Conservation (phyloP, 139 green algal genomes). For the Chlorella ohadii region DNA sequence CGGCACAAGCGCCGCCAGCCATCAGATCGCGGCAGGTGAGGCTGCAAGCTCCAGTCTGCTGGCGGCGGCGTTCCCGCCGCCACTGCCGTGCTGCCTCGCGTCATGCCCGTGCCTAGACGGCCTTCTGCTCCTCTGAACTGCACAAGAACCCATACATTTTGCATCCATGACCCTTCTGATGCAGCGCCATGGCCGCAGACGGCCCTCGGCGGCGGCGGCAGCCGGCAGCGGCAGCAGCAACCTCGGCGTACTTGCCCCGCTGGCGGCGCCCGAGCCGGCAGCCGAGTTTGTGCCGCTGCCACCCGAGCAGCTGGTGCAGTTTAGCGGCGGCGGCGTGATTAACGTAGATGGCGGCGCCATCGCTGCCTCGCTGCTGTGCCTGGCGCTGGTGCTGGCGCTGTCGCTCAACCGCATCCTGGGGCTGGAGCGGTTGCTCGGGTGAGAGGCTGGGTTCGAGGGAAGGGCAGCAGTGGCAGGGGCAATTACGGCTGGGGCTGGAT, state of each 20-base stretch:
- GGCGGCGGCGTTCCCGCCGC: no score
- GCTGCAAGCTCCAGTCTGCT: no score
- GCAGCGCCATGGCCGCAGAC: neutral
- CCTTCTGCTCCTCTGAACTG: no score
- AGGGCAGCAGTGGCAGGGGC: no score
- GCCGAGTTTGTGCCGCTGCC: neutral
- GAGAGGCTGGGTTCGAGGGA: neutral
- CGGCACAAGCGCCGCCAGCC: no score
- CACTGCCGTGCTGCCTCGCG: no score
- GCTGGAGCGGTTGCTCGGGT: constrained; percentile 18
- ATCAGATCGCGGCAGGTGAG: no score
- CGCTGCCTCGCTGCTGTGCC: neutral
- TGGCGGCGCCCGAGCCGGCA: constrained; percentile 16
- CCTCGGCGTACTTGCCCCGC: neutral
- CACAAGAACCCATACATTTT: no score
- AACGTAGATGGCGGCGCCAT: constrained; percentile 11
- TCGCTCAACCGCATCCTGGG: constrained; percentile 22
- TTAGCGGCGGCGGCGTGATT: constrained; percentile 12
- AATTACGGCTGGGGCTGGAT: no score
- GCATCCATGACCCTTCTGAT: neutral
- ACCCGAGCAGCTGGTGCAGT: neutral
- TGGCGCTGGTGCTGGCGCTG: constrained; percentile 21
- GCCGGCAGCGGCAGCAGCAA: constrained; percentile 13
- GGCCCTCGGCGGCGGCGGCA: neutral
- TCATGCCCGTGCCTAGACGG: no score